Conservation (phyloP, 805 yeast genomes). For the Sungouiella thailandica region DNA sequence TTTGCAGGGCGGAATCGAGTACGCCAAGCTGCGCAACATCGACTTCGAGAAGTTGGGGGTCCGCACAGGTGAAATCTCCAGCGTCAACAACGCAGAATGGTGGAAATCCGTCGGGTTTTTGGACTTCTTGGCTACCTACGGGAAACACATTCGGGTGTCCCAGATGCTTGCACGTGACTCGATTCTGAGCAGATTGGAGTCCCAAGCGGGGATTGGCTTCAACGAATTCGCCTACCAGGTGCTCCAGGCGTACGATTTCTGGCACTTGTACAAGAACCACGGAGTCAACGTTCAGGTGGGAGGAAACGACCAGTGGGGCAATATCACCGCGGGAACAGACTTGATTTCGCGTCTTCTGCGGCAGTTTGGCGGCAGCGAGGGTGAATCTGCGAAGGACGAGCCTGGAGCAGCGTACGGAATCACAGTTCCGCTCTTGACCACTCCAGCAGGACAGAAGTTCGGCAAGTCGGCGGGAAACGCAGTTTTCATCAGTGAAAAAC, state of each 20-base stretch:
- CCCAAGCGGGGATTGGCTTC: conserved; percentile 79
- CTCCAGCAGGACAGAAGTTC: conserved; percentile 86
- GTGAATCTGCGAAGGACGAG: conserved; percentile 1
- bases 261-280: conserved; percentile 60
- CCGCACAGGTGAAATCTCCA: conserved; percentile 41
- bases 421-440: conserved; percentile 86
- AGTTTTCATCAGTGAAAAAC: conserved; percentile 68
- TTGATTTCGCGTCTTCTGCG: conserved; percentile 58
- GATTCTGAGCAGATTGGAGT: conserved; percentile 64
- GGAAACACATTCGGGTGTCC: conserved; percentile 72
- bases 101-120: conserved; percentile 76
- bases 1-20: conserved; percentile 54
- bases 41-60: conserved; percentile 4
- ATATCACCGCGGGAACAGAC: conserved; percentile 93
- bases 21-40: conserved; percentile 50
- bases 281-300: conserved; percentile 78
- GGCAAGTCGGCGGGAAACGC: conserved; percentile 98
- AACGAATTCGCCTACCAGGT: conserved; percentile 93
- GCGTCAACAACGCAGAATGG: conserved; percentile 75
- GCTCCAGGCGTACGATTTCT: conserved; percentile 90
- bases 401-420: conserved; percentile 53
- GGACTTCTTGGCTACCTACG: conserved; percentile 71
- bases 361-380: conserved; percentile 4
- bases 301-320: conserved; percentile 98
- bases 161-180: conserved; percentile 90